Conservation (phyloP, 305 asterid genomes). For the Lippia alba region DNA sequence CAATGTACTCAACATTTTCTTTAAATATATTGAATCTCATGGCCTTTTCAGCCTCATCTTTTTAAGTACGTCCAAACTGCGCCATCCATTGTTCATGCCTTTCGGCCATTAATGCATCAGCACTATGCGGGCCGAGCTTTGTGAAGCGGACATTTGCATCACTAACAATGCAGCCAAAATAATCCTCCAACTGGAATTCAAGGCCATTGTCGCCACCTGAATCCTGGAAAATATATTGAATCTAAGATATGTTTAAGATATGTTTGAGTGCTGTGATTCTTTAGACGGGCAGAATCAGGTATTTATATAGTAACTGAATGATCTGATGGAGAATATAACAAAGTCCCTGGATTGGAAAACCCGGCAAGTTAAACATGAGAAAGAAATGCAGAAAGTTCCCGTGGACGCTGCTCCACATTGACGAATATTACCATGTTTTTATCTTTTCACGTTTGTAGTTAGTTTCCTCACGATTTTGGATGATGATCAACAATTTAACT, state of each 20-base stretch:
- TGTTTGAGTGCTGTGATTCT: background rate
- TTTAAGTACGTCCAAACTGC: conserved; percentile 35
- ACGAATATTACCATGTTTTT: background rate
- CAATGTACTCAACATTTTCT: conserved; percentile 43
- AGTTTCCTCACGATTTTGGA: background rate
- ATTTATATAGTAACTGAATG: conserved; percentile 10
- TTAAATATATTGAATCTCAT: conserved; percentile 37
- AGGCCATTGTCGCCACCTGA: conserved; percentile 27
- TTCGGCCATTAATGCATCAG: conserved; percentile 35
- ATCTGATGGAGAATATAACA: background rate
- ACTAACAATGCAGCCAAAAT: no score
- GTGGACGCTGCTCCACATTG: conserved; percentile 24
- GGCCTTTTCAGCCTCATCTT: conserved; percentile 42
- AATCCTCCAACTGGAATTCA: background rate
- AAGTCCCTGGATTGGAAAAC: conserved; percentile 17
- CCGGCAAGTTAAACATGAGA: conserved; percentile 16
- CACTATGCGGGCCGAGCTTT: background rate
- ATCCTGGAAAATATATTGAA: background rate
- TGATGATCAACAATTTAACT: background rate
- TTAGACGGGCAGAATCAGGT: background rate
- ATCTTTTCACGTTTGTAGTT: no score
- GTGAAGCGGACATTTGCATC: no score
- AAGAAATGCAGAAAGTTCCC: conserved; percentile 8
- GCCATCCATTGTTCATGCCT: conserved; percentile 43
- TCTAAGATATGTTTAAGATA: background rate